Percentiles rank a stretch among this genome's conserved stretches.
These are phyloP conservation scores for Flaveria trinervia DNA, from an alignment of 129 eudicot species.

Conservation along the genomic window DNA sequence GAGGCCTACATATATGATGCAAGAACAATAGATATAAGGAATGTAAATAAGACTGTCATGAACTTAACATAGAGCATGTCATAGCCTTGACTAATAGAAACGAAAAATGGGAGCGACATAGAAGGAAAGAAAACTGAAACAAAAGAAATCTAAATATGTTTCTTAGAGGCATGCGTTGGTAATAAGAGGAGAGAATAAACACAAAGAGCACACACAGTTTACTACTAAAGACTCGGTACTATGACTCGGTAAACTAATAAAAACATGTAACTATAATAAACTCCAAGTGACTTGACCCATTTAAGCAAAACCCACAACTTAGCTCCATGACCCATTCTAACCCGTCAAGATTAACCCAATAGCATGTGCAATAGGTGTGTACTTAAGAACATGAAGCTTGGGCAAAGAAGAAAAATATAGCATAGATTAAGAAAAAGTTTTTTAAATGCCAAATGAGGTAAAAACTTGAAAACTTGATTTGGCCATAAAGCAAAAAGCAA, in stretches of 20 bases:
- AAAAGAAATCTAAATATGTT: neutral
- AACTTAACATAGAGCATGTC: neutral
- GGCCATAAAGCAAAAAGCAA: conserved; percentile 5
- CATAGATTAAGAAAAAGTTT: neutral
- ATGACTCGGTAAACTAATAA: no score
- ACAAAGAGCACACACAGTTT: no score
- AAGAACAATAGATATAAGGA: neutral
- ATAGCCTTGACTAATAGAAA: neutral
- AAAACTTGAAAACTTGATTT: neutral
- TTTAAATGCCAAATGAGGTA: neutral
- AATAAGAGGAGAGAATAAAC: no score
- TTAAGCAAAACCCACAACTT: no score
- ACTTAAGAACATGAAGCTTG: conserved; percentile 7
- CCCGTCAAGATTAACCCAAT: no score
- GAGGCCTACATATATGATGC: neutral
- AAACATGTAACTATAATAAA: no score
- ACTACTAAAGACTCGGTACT: no score
- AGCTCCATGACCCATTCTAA: no score
- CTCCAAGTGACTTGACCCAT: no score
- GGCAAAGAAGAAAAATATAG: neutral
- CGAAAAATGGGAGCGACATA: neutral
- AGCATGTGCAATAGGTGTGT: neutral
- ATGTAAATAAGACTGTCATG: neutral
- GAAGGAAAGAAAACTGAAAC: neutral
- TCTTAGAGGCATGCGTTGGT: neutral